Conservation (phyloP, 495 filamentous ascomycete species). For the Penicillium lividum region DNA sequence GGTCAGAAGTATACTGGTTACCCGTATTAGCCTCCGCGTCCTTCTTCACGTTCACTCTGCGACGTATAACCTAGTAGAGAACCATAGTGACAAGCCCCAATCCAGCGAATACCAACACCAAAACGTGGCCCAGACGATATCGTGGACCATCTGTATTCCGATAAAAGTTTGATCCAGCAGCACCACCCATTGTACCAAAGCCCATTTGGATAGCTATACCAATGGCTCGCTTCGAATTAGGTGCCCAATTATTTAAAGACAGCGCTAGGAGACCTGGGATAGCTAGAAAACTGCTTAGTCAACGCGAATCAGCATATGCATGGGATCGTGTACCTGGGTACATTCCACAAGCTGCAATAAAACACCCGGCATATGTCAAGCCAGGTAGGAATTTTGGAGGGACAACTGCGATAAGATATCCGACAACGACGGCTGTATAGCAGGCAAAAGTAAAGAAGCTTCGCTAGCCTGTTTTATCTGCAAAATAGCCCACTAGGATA, state of each 20-base stretch:
- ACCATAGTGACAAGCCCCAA: constrained; percentile 6
- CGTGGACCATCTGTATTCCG: constrained; percentile 11
- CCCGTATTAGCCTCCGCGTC: constrained; percentile 9
- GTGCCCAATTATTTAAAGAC: constrained; percentile 14
- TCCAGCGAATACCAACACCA: constrained; percentile 11
- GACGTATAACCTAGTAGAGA: constrained; percentile 5
- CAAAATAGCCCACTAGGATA: constrained; percentile 10
- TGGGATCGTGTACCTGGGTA: constrained; percentile 7
- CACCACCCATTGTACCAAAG: constrained; percentile 16
- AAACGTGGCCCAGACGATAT: constrained; percentile 13
- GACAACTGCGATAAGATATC: constrained; percentile 14
- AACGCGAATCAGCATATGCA: background rate
- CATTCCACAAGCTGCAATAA: constrained; percentile 15
- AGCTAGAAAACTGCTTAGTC: background rate
- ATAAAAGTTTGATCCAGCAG: constrained; percentile 18
- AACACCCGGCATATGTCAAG: constrained; percentile 12
- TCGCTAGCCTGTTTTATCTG: constrained; percentile 12
- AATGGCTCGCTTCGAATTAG: constrained; percentile 14
- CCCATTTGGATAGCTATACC: constrained; percentile 19
- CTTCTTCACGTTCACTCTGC: constrained; percentile 7
- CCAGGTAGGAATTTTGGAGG: constrained; percentile 10
- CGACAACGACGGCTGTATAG: constrained; percentile 10
- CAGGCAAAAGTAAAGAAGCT: constrained; percentile 14
- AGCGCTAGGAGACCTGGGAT: constrained; percentile 11
- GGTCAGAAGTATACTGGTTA: constrained; percentile 9